A percentile compares a stretch with the other conserved stretches of the same genome.
Evolutionary conservation across 2,329 filamentous ascomycete species (phyloP).

Genomic region (Trichophyton verrucosum): DNA sequence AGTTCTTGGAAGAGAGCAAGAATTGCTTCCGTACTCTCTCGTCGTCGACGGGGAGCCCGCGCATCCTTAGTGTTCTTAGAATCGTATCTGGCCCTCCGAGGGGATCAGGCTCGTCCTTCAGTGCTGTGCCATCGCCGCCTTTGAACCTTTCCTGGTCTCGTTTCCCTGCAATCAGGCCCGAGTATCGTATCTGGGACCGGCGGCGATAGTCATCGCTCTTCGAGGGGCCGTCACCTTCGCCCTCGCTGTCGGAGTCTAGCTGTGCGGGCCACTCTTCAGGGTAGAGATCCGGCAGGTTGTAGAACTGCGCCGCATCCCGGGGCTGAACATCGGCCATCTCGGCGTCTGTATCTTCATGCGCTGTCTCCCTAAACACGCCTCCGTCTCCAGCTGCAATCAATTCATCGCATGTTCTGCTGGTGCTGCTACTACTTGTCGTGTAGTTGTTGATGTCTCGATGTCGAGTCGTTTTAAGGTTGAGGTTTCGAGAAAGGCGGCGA

Average conservation of each 20-base stretch:
- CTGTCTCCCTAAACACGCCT: background rate
- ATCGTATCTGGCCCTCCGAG: constrained; percentile 82
- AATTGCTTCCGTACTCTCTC: constrained; percentile 74
- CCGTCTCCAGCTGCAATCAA: too few relatives aligned
- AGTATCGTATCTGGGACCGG: constrained; percentile 65
- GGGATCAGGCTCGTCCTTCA: constrained; percentile 86
- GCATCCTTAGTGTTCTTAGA: constrained; percentile 60
- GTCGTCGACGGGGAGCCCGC: constrained; percentile 73
- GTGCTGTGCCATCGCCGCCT: constrained; percentile 64
- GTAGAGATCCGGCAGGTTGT: constrained; percentile 66
- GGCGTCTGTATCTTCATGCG: background rate
- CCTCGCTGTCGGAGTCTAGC: constrained; percentile 58
- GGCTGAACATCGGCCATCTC: constrained; percentile 55
- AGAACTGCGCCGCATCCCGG: constrained; percentile 70
- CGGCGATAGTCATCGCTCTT: constrained; percentile 24
- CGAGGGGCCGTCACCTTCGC: constrained; percentile 38
- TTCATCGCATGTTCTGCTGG: background rate
- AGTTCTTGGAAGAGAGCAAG: constrained; percentile 86
- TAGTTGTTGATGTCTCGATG: background rate
- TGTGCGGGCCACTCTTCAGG: constrained; percentile 79
- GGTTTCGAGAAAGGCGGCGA: background rate
- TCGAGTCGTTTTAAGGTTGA: background rate
- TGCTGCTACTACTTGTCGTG: background rate
- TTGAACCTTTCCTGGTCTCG: constrained; percentile 58
- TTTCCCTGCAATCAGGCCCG: constrained; percentile 64